phyloP scores from a whole-genome alignment of 805 yeast genomes.

The Starmerella powellii region DNA sequence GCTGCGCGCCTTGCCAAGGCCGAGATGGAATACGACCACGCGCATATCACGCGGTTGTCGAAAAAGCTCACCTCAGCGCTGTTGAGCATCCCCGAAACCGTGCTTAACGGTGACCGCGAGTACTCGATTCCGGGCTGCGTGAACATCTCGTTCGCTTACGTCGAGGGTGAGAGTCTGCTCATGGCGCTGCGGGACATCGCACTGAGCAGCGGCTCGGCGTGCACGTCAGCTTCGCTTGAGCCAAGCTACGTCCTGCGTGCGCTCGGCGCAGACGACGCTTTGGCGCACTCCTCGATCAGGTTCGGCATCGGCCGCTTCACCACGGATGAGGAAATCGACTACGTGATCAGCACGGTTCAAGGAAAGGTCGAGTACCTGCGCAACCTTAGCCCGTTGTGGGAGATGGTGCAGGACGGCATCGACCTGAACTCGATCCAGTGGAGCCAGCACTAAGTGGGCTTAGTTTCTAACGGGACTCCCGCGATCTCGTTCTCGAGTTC shows the following conservation, averaged over 20 bases:
- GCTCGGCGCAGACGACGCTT: slow-evolving; percentile 92
- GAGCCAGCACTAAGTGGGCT: slow-evolving; percentile 71
- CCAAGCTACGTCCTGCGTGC: slow-evolving; percentile 96
- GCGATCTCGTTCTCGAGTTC: too few species aligned
- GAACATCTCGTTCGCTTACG: slow-evolving; percentile 89
- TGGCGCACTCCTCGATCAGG: slow-evolving; percentile 96
- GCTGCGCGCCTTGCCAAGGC: slow-evolving; percentile 73
- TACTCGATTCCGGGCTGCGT: slow-evolving; percentile 87
- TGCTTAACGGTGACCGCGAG: slow-evolving; percentile 69
- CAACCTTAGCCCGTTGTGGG: slow-evolving; percentile 93
- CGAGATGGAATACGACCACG: slow-evolving; percentile 63
- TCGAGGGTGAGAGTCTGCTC: slow-evolving; percentile 92
- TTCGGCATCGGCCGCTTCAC: slow-evolving; percentile 96
- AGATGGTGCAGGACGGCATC: slow-evolving; percentile 97
- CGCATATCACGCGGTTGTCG: slow-evolving; percentile 60
- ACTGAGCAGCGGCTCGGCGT: slow-evolving; percentile 90
- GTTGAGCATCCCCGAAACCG: slow-evolving; percentile 74
- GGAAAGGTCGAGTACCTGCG: slow-evolving; percentile 86
- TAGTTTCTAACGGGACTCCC: too few species aligned
- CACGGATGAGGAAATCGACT: slow-evolving; percentile 90
- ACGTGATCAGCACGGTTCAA: slow-evolving; percentile 75
- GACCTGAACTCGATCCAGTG: slow-evolving; percentile 89
- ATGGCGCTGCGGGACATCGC: slow-evolving; percentile 98
- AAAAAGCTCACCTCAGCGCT: slow-evolving; percentile 60
- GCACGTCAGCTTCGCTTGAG: slow-evolving; percentile 96